Evolutionary conservation across 176 grass and related monocot species (phyloP).

Genomic region (Oropetium thomaeum): DNA sequence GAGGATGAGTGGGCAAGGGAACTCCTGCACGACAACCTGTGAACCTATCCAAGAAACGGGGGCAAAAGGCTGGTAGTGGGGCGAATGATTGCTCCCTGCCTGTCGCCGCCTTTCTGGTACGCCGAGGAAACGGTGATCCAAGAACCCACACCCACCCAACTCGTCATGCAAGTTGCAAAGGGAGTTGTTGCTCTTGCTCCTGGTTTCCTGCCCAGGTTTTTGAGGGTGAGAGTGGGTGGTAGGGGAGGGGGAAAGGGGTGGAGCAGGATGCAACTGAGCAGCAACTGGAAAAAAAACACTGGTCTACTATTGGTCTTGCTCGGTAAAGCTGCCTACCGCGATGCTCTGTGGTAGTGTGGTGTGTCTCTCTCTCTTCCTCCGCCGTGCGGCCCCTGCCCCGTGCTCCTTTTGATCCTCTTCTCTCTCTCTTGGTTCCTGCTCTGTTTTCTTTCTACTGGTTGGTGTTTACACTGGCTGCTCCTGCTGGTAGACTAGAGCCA

Average conservation of each 20-base stretch:
- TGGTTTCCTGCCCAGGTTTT: not conserved
- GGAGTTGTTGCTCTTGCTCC: not conserved
- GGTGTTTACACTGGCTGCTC: no score
- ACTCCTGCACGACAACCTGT: not conserved
- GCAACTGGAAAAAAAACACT: slow-evolving; percentile 3
- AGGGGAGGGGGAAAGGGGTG: not conserved
- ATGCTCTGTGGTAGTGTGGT: not conserved
- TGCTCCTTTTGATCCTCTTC: no score
- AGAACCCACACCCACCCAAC: slow-evolving; percentile 5
- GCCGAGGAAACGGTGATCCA: slow-evolving; percentile 17
- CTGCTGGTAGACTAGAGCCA: no score
- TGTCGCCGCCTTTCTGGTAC: slow-evolving; percentile 1
- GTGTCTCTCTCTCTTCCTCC: not conserved
- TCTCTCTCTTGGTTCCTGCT: not conserved
- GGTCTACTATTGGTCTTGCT: no score
- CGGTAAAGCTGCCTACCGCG: no score
- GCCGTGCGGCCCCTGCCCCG: no score
- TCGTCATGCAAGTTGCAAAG: slow-evolving; percentile 1
- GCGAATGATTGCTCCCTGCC: slow-evolving; percentile 17
- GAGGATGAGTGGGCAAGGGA: not conserved
- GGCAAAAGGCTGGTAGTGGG: not conserved
- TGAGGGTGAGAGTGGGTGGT: not conserved
- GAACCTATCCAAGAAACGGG: slow-evolving; percentile 29
- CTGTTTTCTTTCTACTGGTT: not conserved
- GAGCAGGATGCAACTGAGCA: not conserved